Base-by-base conservation (phyloP, 2,329 filamentous ascomycete species). In the Blastomyces parvus region DNA sequence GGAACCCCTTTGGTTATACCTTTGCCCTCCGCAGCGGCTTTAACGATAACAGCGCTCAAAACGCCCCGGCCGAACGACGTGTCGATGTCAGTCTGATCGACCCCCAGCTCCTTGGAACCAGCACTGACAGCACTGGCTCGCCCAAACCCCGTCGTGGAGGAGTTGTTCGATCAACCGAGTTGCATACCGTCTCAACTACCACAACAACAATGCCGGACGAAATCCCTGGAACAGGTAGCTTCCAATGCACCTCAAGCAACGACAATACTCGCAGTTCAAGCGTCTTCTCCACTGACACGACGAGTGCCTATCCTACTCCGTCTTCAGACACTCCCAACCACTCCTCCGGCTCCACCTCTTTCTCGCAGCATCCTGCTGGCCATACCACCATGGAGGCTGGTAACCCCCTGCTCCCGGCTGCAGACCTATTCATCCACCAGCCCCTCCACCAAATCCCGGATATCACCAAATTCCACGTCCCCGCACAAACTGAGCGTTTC, bases 101-200 rank as follows among this genome's bases (percentile, higher is more conserved):
- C 9, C 56, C 56, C 38, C 56, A 42, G 19, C 14, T 59, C 19
- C 38, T 42, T 25, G 56, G 22, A 40, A 27, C 17, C 56, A 59
- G 56, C 56, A 44, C 56, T 27, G 56, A 38, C 56, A 59, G 56
- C 56, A 44, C 56, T 27, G 56, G 56, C 38, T 44, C 56, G 3
- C 56, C 56, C n/a, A 38, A 33, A 40, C 56, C 36, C 22, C 56
- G 40, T 30, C 38, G 38, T 30, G 2, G n/a, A 38, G 8, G 30
- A 56, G 53, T 38, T 38, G 7, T 30, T 56, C 53, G 27, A 36
- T 56, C 30, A 7, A 56, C 9, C 11, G 52, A 9, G 30, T 30
- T 7, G 27, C 27, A 19, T n/a, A 56, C 8, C 53, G 22, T 56
- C n/a, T 19, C 40, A 17, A 5, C 40, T 19, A 19, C 40, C 14